These are phyloP conservation scores for Amanita rubescens DNA, from an alignment of 768 basidiomycete species.

Conservation along the genomic window DNA sequence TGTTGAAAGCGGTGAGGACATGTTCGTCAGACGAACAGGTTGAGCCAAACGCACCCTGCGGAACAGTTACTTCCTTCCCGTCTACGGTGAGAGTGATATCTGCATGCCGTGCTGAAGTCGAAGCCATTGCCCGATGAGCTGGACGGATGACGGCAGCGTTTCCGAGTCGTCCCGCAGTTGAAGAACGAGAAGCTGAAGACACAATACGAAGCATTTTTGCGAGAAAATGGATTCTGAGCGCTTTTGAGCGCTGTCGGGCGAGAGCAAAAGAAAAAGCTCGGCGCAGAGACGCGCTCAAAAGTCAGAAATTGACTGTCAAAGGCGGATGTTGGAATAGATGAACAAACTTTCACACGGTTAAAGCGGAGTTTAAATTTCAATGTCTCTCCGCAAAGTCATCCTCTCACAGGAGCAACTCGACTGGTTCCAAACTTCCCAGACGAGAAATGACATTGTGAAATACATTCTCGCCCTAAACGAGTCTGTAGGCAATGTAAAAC, in stretches of 20 bases:
- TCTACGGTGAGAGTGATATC: slow-evolving; percentile 93
- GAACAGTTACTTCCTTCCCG: slow-evolving; percentile 95
- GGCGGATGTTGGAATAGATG: no score
- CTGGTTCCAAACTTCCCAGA: slow-evolving; percentile 71
- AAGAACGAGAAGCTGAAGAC: slow-evolving; percentile 48
- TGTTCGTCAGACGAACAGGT: slow-evolving; percentile 1
- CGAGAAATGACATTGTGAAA: slow-evolving; percentile 56
- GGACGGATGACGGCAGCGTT: slow-evolving; percentile 35
- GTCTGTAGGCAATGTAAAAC: slow-evolving; percentile 66
- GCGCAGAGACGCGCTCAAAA: slow-evolving; percentile 1
- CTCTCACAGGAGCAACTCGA: slow-evolving; percentile 70
- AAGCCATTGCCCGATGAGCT: slow-evolving; percentile 60
- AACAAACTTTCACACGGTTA: background rate
- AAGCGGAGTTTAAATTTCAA: background rate
- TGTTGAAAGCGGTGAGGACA: no score
- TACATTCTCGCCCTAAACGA: slow-evolving; percentile 76
- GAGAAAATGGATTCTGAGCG: background rate
- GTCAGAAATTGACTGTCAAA: no score
- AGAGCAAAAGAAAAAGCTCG: background rate
- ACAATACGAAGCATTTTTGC: slow-evolving; percentile 60
- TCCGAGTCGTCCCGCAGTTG: slow-evolving; percentile 64
- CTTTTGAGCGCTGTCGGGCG: background rate
- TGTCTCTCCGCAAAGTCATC: slow-evolving; percentile 50
- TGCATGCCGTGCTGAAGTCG: slow-evolving; percentile 57
- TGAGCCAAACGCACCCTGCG: slow-evolving; percentile 58